Evolutionary conservation across 2,329 filamentous ascomycete species (phyloP).

Genomic region (Tolypocladium guangdongense): DNA sequence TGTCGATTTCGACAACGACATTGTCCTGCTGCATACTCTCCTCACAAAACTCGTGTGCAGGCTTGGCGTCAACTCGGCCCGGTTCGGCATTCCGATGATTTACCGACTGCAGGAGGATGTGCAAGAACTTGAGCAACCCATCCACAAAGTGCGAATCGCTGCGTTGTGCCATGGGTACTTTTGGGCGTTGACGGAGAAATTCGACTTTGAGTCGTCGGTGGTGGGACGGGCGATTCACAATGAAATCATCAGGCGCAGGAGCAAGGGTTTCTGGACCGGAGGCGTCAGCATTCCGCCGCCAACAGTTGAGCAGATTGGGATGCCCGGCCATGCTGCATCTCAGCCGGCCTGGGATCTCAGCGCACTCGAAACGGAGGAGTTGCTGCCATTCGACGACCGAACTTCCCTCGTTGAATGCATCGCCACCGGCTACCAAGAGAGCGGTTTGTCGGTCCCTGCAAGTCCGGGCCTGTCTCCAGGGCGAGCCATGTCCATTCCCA

Average conservation of each 20-base stretch:
- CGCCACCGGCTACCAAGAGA: conserved; percentile 56
- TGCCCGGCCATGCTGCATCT: conserved; percentile 33
- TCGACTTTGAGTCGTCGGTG: conserved; percentile 60
- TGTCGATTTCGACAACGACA: conserved; percentile 60
- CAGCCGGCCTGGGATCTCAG: conserved; percentile 37
- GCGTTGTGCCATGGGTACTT: conserved; percentile 86
- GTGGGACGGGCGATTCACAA: conserved; percentile 61
- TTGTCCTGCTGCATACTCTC: conserved; percentile 67
- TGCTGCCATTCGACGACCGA: conserved; percentile 68
- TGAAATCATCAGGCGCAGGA: conserved; percentile 65
- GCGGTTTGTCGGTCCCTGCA: conserved; percentile 49
- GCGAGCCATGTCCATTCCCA: conserved; percentile 50
- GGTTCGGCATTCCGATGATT: conserved; percentile 78
- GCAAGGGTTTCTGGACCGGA: conserved; percentile 69
- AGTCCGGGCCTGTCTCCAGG: conserved; percentile 63
- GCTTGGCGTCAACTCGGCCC: conserved; percentile 71
- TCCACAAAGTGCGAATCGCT: conserved; percentile 67
- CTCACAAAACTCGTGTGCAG: conserved; percentile 62
- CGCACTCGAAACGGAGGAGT: conserved; percentile 48
- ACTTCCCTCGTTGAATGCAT: conserved; percentile 63
- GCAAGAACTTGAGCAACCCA: conserved; percentile 49
- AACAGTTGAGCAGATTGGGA: conserved; percentile 48
- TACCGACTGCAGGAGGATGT: conserved; percentile 82
- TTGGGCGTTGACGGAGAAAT: conserved; percentile 66
- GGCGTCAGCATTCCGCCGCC: conserved; percentile 61